phyloP scores from a whole-genome alignment of 257 asterid genomes.

The Solanum chilense region DNA sequence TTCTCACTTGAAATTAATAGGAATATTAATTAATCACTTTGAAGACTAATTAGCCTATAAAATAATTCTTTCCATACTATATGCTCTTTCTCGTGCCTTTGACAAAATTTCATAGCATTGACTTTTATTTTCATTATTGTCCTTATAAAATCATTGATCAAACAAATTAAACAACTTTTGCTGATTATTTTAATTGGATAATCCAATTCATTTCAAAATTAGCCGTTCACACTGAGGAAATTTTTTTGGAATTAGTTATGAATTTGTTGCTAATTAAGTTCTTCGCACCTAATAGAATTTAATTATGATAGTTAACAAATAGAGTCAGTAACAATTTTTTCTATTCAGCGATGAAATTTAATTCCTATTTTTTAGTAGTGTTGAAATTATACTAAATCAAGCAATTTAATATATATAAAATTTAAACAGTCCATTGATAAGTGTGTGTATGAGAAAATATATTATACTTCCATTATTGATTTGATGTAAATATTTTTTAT shows the following conservation, averaged over 20 bases:
- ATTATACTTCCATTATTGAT: background rate
- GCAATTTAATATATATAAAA: background rate
- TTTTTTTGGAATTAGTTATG: background rate
- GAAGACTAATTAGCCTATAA: background rate
- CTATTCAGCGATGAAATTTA: background rate
- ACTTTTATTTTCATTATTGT: background rate
- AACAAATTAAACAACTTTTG: background rate
- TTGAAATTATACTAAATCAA: background rate
- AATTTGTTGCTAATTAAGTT: background rate
- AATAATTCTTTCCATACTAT: background rate
- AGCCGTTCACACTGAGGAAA: background rate
- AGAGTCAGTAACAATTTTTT: background rate
- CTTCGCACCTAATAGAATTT: too few species aligned
- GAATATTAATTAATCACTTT: background rate
- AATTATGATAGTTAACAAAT: background rate
- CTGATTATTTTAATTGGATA: background rate
- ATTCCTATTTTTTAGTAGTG: background rate
- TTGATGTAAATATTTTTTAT: background rate
- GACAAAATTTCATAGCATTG: background rate
- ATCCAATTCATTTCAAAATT: background rate
- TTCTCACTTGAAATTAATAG: background rate
- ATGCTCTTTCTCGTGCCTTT: background rate
- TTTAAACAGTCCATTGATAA: background rate
- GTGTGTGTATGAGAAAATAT: background rate
- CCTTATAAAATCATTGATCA: background rate